phyloP scores from a whole-genome alignment of 75 land plant genomes.

The Cryptomeria japonica region DNA sequence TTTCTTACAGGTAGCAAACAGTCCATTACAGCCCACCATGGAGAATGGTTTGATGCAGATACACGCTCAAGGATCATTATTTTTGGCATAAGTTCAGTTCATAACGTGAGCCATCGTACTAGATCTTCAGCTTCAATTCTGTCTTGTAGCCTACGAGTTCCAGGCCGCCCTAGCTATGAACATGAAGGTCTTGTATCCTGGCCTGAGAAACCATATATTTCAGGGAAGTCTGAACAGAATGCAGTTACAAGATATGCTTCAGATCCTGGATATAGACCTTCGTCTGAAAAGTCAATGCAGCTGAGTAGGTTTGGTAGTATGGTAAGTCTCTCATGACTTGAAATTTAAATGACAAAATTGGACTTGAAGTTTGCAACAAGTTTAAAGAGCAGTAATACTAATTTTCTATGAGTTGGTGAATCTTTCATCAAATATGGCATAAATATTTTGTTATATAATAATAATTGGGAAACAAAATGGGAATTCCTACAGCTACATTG shows the following conservation, averaged over 20 bases:
- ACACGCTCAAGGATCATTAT: constrained; percentile 79
- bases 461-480: not conserved
- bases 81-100: constrained; percentile 45
- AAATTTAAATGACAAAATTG: constrained; percentile 9
- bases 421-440: not conserved
- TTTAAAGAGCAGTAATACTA: not conserved
- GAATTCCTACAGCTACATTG: not conserved
- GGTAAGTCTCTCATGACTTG: constrained; percentile 35
- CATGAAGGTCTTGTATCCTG: constrained; percentile 59
- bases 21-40: constrained; percentile 36
- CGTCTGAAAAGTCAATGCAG: constrained; percentile 50
- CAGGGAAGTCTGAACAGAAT: constrained; percentile 16
- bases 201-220: constrained; percentile 42
- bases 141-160: constrained; percentile 27
- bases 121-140: constrained; percentile 31
- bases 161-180: constrained; percentile 42
- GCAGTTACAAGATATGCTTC: not conserved
- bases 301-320: constrained; percentile 70
- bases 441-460: not conserved
- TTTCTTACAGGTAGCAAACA: constrained; percentile 36
- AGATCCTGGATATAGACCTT: constrained; percentile 11
- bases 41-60: constrained; percentile 56
- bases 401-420: not conserved
- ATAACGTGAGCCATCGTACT: constrained; percentile 21
- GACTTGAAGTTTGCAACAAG: not conserved